Conservation (phyloP, 768 basidiomycete species). For the Mycena belliarum region DNA sequence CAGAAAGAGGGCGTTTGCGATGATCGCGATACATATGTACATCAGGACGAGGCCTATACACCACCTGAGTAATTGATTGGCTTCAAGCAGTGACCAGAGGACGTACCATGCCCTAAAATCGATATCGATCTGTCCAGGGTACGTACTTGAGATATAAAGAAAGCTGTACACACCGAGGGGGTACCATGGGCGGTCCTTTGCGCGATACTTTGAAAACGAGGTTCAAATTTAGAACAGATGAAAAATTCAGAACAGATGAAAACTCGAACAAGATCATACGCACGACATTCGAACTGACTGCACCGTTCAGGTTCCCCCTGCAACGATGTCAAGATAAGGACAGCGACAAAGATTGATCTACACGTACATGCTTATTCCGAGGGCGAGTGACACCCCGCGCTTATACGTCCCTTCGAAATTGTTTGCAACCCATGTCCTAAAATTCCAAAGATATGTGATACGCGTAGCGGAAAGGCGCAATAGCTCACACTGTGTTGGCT, state of each 20-base stretch:
- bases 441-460: no score
- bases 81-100: no score
- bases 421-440: slow-evolving; percentile 69
- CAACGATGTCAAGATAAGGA: neutral
- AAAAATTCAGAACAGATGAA: no score
- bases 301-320: slow-evolving; percentile 74
- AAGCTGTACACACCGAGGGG: slow-evolving; percentile 43
- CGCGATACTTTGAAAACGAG: slow-evolving; percentile 67
- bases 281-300: slow-evolving; percentile 76
- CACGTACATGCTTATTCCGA: slow-evolving; percentile 57
- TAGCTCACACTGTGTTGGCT: slow-evolving; percentile 54
- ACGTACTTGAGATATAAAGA: neutral
- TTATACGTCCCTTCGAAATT: slow-evolving; percentile 78
- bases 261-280: no score
- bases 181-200: slow-evolving; percentile 68
- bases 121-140: neutral
- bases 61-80: no score
- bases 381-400: slow-evolving; percentile 65
- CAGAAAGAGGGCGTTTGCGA: slow-evolving; percentile 51
- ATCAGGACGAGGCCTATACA: slow-evolving; percentile 57
- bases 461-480: no score
- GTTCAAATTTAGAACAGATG: no score
- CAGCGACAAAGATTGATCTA: neutral
- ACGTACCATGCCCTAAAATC: slow-evolving; percentile 52
- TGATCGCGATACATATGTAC: slow-evolving; percentile 68